Evolutionary conservation across 164 flowering plant genomes (phyloP).

Genomic region (Sextonia rubra): DNA sequence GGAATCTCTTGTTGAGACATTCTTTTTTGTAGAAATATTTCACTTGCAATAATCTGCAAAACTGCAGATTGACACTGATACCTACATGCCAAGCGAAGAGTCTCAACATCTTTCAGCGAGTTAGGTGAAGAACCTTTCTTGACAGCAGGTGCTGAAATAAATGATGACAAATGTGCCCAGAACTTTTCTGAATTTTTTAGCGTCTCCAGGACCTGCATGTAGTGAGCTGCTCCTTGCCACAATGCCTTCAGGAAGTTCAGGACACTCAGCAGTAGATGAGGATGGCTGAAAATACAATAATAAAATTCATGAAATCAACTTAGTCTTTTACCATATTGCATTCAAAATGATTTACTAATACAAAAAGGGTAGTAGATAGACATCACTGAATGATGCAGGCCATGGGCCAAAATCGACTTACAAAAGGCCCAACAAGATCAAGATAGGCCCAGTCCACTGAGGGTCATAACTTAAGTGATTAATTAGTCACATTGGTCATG

Average conservation of each 20-base stretch:
- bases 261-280: constrained; percentile 46
- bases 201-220: constrained; percentile 42
- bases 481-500: too few species aligned
- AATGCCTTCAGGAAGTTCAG: constrained; percentile 65
- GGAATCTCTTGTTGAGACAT: constrained; percentile 39
- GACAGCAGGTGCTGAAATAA: constrained; percentile 17
- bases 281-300: constrained; percentile 44
- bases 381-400: not conserved
- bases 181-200: constrained; percentile 50
- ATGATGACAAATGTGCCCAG: constrained; percentile 52
- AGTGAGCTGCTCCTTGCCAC: constrained; percentile 82
- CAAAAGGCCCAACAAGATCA: too few species aligned
- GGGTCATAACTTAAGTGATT: too few species aligned
- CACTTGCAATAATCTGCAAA: constrained; percentile 61
- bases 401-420: too few species aligned
- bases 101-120: constrained; percentile 28
- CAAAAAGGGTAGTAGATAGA: not conserved
- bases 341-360: not conserved
- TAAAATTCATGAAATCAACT: not conserved
- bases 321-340: not conserved
- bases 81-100: constrained; percentile 32
- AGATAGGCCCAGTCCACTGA: too few species aligned
- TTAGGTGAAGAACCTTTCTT: constrained; percentile 20
- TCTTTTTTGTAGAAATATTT: constrained; percentile 60
- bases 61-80: constrained; percentile 60